Evolutionary conservation across 768 basidiomycete genomes (phyloP).

Genomic region (Trametes sanguinea): DNA sequence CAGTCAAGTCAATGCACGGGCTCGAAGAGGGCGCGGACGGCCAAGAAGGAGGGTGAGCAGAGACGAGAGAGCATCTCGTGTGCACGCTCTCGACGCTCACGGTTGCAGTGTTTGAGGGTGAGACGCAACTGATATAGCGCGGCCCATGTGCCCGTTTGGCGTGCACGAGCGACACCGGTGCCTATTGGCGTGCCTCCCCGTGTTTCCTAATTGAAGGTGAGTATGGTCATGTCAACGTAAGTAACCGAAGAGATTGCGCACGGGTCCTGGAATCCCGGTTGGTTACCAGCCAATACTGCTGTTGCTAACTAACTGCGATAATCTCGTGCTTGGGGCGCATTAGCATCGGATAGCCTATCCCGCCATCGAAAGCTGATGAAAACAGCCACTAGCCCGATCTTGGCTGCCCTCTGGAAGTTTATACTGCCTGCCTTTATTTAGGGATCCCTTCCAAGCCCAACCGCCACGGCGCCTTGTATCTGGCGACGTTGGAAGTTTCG

Average conservation of each 20-base stretch:
- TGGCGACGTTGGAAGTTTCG: background rate
- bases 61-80: conserved; percentile 5
- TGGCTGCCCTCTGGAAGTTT: conserved; percentile 5
- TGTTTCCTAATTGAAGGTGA: conserved; percentile 13
- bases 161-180: conserved; percentile 3
- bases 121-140: conserved; percentile 11
- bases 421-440: conserved; percentile 2
- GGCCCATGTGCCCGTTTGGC: conserved; percentile 11
- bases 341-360: conserved; percentile 8
- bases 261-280: conserved; percentile 5
- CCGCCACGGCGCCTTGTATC: background rate
- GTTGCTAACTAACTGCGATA: conserved; percentile 6
- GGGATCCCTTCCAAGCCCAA: background rate
- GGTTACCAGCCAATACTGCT: conserved; percentile 2
- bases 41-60: background rate
- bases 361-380: conserved; percentile 2
- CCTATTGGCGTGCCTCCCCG: conserved; percentile 14
- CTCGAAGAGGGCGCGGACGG: background rate
- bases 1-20: background rate
- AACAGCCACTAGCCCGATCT: conserved; percentile 7
- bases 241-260: conserved; percentile 7
- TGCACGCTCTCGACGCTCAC: conserved; percentile 8
- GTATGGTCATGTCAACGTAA: conserved; percentile 24
- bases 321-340: conserved; percentile 16
- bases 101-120: conserved; percentile 13